phyloP scores from a whole-genome alignment of 75 land plant species.

The Pinus albicaulis region DNA sequence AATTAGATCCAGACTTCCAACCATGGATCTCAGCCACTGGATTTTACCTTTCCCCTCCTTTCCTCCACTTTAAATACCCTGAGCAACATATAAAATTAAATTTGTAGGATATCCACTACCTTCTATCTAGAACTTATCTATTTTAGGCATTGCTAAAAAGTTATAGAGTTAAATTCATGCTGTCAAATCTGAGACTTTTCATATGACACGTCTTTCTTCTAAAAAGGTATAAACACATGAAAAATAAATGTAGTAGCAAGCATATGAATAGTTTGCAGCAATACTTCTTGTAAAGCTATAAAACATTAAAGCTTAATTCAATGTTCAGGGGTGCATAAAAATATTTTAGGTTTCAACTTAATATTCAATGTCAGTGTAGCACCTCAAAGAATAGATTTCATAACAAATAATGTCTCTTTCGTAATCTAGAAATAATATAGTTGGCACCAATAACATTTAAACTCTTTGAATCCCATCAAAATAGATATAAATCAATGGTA shows the following conservation, averaged over 20 bases:
- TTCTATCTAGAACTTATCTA: conserved; percentile 89
- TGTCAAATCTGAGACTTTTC: background rate
- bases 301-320: background rate
- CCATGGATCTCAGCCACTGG: conserved; percentile 98
- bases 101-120: conserved; percentile 98
- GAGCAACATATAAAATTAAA: conserved; percentile 90
- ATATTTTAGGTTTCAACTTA: background rate
- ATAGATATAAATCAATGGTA: no score
- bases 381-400: background rate
- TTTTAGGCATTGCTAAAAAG: conserved; percentile 66
- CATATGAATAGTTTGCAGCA: background rate
- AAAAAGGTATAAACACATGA: background rate
- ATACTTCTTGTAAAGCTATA: background rate
- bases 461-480: no score
- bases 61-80: conserved; percentile 90
- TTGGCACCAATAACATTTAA: background rate
- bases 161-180: background rate
- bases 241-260: background rate
- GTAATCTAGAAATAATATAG: background rate
- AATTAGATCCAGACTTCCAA: conserved; percentile 97
- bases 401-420: background rate
- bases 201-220: background rate
- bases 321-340: no score
- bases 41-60: conserved; percentile 93
- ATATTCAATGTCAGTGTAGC: background rate